Evolutionary conservation across 805 yeast genomes (phyloP).

Genomic region (Lachancea quebecensis): DNA sequence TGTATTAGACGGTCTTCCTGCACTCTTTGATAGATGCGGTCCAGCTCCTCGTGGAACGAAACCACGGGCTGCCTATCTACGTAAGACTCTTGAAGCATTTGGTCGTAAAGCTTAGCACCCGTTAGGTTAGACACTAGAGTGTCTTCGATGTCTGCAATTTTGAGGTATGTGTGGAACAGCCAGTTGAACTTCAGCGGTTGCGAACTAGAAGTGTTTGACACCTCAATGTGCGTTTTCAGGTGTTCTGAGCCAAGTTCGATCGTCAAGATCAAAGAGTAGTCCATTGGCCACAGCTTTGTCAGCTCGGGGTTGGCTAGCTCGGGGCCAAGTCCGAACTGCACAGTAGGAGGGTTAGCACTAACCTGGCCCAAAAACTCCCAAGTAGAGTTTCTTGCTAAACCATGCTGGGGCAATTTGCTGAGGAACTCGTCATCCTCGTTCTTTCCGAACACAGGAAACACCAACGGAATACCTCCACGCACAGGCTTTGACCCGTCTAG

Average conservation of each 20-base stretch:
- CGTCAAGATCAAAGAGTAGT: slow-evolving; percentile 72
- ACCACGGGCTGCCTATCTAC: slow-evolving; percentile 70
- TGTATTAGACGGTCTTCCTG: slow-evolving; percentile 49
- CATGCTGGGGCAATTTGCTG: slow-evolving; percentile 82
- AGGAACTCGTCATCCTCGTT: slow-evolving; percentile 51
- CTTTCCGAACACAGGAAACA: slow-evolving; percentile 90
- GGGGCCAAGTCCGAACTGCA: slow-evolving; percentile 87
- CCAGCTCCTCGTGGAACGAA: slow-evolving; percentile 70
- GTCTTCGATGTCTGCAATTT: slow-evolving; percentile 70
- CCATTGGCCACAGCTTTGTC: slow-evolving; percentile 53
- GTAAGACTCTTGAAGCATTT: slow-evolving; percentile 56
- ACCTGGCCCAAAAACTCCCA: slow-evolving; percentile 96
- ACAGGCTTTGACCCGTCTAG: slow-evolving; percentile 92
- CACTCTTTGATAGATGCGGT: slow-evolving; percentile 70
- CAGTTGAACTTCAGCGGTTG: slow-evolving; percentile 77
- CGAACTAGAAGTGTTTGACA: slow-evolving; percentile 55
- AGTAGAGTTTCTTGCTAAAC: slow-evolving; percentile 81
- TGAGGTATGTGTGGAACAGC: slow-evolving; percentile 87
- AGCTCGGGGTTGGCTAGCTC: slow-evolving; percentile 65
- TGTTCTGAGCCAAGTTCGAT: slow-evolving; percentile 52
- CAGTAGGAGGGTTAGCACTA: slow-evolving; percentile 60
- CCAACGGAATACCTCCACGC: slow-evolving; percentile 95
- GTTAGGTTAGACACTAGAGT: slow-evolving; percentile 70
- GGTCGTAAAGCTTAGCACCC: slow-evolving; percentile 70
- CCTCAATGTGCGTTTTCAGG: slow-evolving; percentile 64